Base-by-base conservation (phyloP, 768 basidiomycete genomes). In the Leucosporidium yakuticum region DNA sequence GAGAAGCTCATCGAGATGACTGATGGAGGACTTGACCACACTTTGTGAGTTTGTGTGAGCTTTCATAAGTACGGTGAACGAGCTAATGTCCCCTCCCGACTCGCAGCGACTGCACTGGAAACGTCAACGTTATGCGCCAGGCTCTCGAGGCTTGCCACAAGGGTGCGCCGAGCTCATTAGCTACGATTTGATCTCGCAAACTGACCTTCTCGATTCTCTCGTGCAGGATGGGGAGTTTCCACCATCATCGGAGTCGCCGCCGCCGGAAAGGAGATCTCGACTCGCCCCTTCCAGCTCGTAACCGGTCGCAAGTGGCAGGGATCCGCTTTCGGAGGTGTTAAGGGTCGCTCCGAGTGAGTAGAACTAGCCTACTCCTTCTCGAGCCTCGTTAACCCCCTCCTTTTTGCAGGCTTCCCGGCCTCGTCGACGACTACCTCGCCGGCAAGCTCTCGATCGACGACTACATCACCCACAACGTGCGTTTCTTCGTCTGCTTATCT, bases 141-240 rank as follows among this genome's bases (percentile, higher is more conserved):
- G 96, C 96, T 31, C 85, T 99, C 57, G 96, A 99, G 81, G 90
- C 93, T n/a, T 97, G 93, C 79, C 96, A 99, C 80, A 98, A 98
- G 78, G 96, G 96, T 20, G 49, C 29, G 66, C 50, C 1, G 39
- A 25, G 36, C 39, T 60, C n/a, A 39, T 12, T 31, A 17, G 34
- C 39, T 63, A 23, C 20, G 9, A 0, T 11, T 20, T 15, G 39
- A 44, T 15, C 39, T 44, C 58, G 4, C 58, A 17, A 23, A 23
- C 58, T 59, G 32, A 57, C 55, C 8, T 32, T 6, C 8, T 11
- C 39, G 39, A 15, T 8, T 44, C 8, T 21, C 23, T 61, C 14
- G 20, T 29, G 27, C 65, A 71, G 71, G 72, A 36, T 99, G 96
- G 96, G 96, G 96, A 74, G 88, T 97, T 53, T 91, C 87, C 65